These are phyloP conservation scores for Parathielavia hyrcaniae DNA, from an alignment of 495 filamentous ascomycete genomes.

Conservation along the genomic window DNA sequence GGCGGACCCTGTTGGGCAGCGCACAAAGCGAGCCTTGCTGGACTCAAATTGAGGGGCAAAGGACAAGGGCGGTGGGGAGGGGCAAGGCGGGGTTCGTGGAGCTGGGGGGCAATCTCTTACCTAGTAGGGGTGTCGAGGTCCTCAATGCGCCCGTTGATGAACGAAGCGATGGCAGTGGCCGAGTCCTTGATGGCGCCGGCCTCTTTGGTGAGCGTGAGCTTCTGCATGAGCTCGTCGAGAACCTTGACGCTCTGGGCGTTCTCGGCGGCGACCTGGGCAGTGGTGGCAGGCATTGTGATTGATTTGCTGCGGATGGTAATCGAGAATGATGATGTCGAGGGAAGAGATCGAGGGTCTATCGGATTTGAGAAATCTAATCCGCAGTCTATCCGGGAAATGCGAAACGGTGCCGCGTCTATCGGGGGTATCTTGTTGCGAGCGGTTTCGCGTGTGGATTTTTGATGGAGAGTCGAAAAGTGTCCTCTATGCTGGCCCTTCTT, in stretches of 20 bases:
- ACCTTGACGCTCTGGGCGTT: conserved; percentile 49
- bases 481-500: conserved; percentile 37
- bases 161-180: conserved; percentile 40
- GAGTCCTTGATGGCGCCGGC: conserved; percentile 46
- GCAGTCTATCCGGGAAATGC: conserved; percentile 26
- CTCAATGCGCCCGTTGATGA: conserved; percentile 49
- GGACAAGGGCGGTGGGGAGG: neutral
- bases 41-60: neutral
- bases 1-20: conserved; percentile 8
- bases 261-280: conserved; percentile 30
- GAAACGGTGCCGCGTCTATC: conserved; percentile 22
- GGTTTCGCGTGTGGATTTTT: conserved; percentile 33
- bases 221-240: conserved; percentile 48
- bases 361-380: conserved; percentile 22
- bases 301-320: conserved; percentile 18
- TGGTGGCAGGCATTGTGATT: conserved; percentile 30
- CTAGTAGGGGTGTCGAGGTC: conserved; percentile 45
- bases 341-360: conserved; percentile 19
- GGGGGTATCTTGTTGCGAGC: conserved; percentile 22
- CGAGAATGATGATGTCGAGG: conserved; percentile 6
- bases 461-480: conserved; percentile 38
- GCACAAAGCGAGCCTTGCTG: conserved; percentile 5
- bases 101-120: conserved; percentile 37
- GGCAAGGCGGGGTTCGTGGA: conserved; percentile 5
- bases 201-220: conserved; percentile 49